Evolutionary conservation across 306 rosid species (phyloP).

Genomic region (Sindora glabra): DNA sequence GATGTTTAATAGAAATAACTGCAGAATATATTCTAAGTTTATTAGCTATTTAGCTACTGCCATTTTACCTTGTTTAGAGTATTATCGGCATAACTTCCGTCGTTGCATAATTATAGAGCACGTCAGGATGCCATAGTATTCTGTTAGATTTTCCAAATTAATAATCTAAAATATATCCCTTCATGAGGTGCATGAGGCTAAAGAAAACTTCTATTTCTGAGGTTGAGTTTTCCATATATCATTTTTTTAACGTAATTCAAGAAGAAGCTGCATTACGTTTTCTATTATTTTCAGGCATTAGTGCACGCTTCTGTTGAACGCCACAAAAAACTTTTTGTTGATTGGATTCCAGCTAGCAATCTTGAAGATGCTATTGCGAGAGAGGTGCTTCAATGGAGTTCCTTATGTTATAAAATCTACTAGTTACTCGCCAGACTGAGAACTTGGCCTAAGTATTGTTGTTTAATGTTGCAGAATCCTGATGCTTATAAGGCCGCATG

Average conservation of each 20-base stretch:
- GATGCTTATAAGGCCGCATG: slow-evolving; percentile 67
- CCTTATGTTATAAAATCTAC: background rate
- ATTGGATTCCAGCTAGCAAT: slow-evolving; percentile 66
- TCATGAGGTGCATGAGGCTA: background rate
- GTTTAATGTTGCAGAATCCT: slow-evolving; percentile 46
- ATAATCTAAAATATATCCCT: background rate
- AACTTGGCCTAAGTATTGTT: slow-evolving; percentile 4
- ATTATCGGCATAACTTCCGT: background rate
- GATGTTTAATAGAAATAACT: background rate
- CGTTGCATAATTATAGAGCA: background rate
- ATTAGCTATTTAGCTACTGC: background rate
- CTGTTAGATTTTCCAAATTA: background rate
- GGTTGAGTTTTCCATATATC: no score
- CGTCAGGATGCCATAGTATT: background rate
- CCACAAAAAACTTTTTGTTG: slow-evolving; percentile 58
- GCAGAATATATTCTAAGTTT: background rate
- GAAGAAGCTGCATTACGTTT: background rate
- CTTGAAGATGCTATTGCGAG: slow-evolving; percentile 56
- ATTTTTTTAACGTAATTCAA: no score
- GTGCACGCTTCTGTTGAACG: slow-evolving; percentile 69
- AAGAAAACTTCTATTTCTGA: no score
- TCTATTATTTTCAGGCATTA: slow-evolving; percentile 51
- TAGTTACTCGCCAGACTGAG: background rate
- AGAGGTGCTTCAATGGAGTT: slow-evolving; percentile 35
- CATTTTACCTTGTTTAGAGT: background rate